These are phyloP conservation scores for Fraxinus sp. DNA, from an alignment of 305 asterid species.

Conservation along the genomic window DNA sequence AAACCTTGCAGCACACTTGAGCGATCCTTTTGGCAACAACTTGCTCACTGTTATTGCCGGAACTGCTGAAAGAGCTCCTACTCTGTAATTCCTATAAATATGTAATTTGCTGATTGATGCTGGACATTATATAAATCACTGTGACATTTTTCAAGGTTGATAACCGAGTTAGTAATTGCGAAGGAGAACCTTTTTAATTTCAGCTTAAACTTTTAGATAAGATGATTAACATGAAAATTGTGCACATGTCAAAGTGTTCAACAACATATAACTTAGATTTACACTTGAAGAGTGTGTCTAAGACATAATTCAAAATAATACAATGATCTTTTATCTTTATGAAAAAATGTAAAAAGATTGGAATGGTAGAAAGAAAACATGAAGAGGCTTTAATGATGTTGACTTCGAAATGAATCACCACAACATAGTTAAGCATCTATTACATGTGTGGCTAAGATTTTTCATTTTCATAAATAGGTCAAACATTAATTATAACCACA, in stretches of 20 bases:
- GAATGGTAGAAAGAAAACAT: too few relatives aligned
- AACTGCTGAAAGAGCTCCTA: slow-evolving; percentile 75
- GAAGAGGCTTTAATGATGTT: too few relatives aligned
- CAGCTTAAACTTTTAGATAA: background rate
- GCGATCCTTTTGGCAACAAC: slow-evolving; percentile 97
- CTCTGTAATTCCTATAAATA: slow-evolving; percentile 45
- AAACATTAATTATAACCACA: too few relatives aligned
- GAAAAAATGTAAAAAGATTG: too few relatives aligned
- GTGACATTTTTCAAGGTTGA: slow-evolving; percentile 9
- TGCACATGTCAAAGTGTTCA: background rate
- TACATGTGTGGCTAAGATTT: too few relatives aligned
- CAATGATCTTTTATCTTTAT: too few relatives aligned
- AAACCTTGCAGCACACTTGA: slow-evolving; percentile 84
- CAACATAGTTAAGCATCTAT: too few relatives aligned
- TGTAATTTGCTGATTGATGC: slow-evolving; percentile 2
- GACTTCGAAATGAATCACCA: too few relatives aligned
- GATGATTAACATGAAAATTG: background rate
- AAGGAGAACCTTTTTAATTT: background rate
- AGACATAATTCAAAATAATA: too few relatives aligned
- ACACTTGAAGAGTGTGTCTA: background rate
- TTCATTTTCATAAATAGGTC: too few relatives aligned
- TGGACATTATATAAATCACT: slow-evolving; percentile 23
- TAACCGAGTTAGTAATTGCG: slow-evolving; percentile 1
- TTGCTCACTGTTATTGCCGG: slow-evolving; percentile 84
- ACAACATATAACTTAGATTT: background rate